phyloP scores from a whole-genome alignment of 352 stramenopile species.

The Pythium guiyangense region DNA sequence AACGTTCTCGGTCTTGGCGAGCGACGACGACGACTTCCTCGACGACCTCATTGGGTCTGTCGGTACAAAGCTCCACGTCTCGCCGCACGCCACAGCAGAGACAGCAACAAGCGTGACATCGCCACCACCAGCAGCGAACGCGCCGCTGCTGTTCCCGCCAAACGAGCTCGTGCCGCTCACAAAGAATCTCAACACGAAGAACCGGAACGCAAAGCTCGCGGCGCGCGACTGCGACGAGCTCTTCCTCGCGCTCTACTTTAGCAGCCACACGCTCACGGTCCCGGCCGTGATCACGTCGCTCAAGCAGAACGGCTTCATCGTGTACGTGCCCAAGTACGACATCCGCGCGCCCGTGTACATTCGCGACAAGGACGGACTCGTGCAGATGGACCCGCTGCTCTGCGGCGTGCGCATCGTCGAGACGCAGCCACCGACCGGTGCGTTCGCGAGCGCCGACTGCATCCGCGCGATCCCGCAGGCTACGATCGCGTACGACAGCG shows the following conservation, averaged over 20 bases:
- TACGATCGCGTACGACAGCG: constrained; percentile 21
- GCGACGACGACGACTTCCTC: constrained; percentile 43
- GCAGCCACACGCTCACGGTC: constrained; percentile 75
- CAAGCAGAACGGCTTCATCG: constrained; percentile 91
- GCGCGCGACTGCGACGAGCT: constrained; percentile 87
- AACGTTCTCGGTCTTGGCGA: constrained; percentile 44
- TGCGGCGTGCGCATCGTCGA: constrained; percentile 68
- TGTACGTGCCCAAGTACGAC: constrained; percentile 92
- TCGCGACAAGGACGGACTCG: constrained; percentile 73
- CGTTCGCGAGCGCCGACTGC: constrained; percentile 50
- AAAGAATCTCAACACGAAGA: constrained; percentile 89
- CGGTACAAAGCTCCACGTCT: constrained; percentile 47
- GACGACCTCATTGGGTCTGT: constrained; percentile 63
- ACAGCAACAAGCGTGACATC: not conserved
- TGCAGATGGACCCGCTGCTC: constrained; percentile 81
- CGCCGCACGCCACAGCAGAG: not conserved
- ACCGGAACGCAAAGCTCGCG: constrained; percentile 86
- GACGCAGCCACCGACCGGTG: constrained; percentile 45
- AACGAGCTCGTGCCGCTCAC: constrained; percentile 75
- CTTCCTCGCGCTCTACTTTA: constrained; percentile 93
- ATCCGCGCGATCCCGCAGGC: constrained; percentile 68
- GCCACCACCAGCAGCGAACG: constrained; percentile 7
- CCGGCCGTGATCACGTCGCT: constrained; percentile 87
- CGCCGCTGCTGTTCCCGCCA: constrained; percentile 35
- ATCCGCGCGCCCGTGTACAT: constrained; percentile 90